Evolutionary conservation across 768 basidiomycete genomes (phyloP), one percentile per base, ranked within the genome.

Genomic region (Neoboletus brunneissimus): DNA sequence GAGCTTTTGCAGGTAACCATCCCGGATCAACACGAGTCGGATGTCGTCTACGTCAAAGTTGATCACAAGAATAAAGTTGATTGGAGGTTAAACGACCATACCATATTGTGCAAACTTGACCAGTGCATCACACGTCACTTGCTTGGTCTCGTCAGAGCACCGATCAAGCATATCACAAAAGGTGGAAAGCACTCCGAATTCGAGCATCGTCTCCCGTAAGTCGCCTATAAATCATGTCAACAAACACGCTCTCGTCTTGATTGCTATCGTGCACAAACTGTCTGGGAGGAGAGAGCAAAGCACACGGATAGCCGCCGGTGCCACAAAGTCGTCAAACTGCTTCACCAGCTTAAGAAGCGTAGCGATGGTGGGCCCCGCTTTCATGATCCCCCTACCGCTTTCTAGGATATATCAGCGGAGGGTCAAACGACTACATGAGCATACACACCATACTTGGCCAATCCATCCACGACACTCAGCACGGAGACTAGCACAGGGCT

Each of bases 281-380:
- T 72, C 64, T 27, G 43, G 51, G 18, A 64, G 64, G 22, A 70
- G 57, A 18, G 60, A 57, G 20, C 68, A 67, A 23, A 70, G 55
- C 1, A 66, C 63, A 18, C 60, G 66, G 3, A 54, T 60, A 12
- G 71, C 70, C 16, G 64, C 64, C 1, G 68, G 68, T 20, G 69
- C 59, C 8, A 71, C 69, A 34, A 67, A 68, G 43, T 72, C 67
- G 35, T 72, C 71, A 27, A 35, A 59, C n/a, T 55, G 53, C 29
- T 54, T 55, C 40, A 62, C 48, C 12, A 71, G 44, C 34, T 49
- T 67, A 47, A 68, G 47, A 38, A 71, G 59, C 0, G 59, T 61
- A 10, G 53, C 38, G 8, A 65, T 23, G 1, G 51, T 59, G 1
- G 49, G 46, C 0, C 55, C 54, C 1, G 40, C 9, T 46, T 41